phyloP scores from a whole-genome alignment of 2,329 filamentous ascomycete species.

The Cercospora sesami region DNA sequence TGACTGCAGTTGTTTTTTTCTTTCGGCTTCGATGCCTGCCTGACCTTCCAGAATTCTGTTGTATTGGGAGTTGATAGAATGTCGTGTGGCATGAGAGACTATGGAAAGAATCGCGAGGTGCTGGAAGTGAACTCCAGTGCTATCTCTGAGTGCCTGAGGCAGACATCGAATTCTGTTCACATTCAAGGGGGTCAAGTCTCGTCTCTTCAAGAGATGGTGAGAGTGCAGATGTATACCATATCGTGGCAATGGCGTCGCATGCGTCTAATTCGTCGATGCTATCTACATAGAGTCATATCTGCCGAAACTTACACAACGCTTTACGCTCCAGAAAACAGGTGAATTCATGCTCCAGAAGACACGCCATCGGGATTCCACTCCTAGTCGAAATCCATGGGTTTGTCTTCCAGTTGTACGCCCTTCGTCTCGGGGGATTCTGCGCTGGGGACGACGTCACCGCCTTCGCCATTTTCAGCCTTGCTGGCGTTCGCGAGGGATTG shows the following conservation, averaged over 20 bases:
- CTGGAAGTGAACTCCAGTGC: neutral
- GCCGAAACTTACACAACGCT: neutral
- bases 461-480: constrained; percentile 25
- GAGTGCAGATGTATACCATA: neutral
- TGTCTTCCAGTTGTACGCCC: constrained; percentile 70
- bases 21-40: neutral
- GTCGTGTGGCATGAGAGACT: neutral
- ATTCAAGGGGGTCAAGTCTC: neutral
- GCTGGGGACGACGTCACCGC: constrained; percentile 26
- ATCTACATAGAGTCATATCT: neutral
- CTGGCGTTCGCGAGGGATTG: constrained; percentile 38
- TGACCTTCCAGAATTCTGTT: neutral
- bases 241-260: neutral
- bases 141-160: neutral
- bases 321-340: constrained; percentile 1
- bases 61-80: neutral
- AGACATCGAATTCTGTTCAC: neutral
- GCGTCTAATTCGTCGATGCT: neutral
- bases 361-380: constrained; percentile 29
- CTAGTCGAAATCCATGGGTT: constrained; percentile 71
- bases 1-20: neutral
- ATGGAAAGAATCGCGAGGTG: neutral
- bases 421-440: constrained; percentile 30
- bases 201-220: neutral
- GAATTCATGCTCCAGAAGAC: neutral